phyloP scores from a whole-genome alignment of 768 basidiomycete species.

The Pleurotus tuoliensis region DNA sequence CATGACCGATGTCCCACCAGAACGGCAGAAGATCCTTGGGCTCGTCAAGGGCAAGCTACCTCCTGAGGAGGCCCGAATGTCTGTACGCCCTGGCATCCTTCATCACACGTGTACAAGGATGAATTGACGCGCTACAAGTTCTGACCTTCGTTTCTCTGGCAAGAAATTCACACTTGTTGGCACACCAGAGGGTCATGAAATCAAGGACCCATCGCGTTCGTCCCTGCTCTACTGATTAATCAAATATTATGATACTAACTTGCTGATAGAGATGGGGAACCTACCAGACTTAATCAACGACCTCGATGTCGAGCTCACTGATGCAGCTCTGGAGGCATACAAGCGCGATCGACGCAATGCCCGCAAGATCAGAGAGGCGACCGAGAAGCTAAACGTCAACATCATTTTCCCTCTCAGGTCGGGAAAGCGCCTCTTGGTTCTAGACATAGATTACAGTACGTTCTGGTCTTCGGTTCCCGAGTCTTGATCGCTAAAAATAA shows the following conservation, averaged over 20 bases:
- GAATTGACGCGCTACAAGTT: slow-evolving; percentile 28
- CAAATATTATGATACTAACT: slow-evolving; percentile 3
- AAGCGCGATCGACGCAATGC: slow-evolving; percentile 77
- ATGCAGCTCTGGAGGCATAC: slow-evolving; percentile 54
- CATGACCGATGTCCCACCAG: slow-evolving; percentile 76
- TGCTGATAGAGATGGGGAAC: slow-evolving; percentile 48
- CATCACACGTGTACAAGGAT: neutral
- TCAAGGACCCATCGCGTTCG: slow-evolving; percentile 68
- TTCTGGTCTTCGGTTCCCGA: slow-evolving; percentile 17
- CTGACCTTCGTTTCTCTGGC: slow-evolving; percentile 56
- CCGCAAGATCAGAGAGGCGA: slow-evolving; percentile 74
- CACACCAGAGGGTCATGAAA: slow-evolving; percentile 80
- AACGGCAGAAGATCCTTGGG: slow-evolving; percentile 85
- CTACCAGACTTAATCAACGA: slow-evolving; percentile 76
- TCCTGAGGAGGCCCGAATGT: slow-evolving; percentile 69
- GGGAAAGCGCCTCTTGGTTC: slow-evolving; percentile 78
- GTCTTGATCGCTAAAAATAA: neutral
- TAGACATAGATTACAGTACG: slow-evolving; percentile 86
- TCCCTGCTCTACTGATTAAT: slow-evolving; percentile 20
- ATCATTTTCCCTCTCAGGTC: slow-evolving; percentile 73
- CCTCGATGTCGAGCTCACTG: slow-evolving; percentile 76
- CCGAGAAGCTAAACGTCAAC: slow-evolving; percentile 58
- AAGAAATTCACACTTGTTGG: slow-evolving; percentile 86
- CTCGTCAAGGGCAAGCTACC: slow-evolving; percentile 82
- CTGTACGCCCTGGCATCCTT: slow-evolving; percentile 17